Evolutionary conservation across 768 basidiomycete genomes (phyloP).

Genomic region (Crepidotus variabilis): DNA sequence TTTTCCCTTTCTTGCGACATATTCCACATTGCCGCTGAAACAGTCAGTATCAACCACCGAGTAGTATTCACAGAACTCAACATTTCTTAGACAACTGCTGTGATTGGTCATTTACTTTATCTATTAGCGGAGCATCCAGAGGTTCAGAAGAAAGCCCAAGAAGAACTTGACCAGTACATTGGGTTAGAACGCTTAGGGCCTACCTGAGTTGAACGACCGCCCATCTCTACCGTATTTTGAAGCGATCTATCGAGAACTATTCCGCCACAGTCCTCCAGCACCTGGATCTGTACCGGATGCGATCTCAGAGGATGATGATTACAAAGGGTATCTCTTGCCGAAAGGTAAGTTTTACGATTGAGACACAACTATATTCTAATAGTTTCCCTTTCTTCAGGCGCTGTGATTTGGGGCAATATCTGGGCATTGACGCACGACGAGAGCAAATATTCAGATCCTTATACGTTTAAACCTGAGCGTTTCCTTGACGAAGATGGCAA

Average conservation of each 20-base stretch:
- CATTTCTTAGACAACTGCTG: conserved; percentile 9
- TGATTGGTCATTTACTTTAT: conserved; percentile 20
- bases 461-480: conserved; percentile 22
- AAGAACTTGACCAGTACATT: conserved; percentile 25
- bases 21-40: conserved; percentile 15
- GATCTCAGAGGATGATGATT: conserved; percentile 19
- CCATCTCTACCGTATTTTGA: conserved; percentile 18
- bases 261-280: conserved; percentile 14
- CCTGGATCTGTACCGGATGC: conserved; percentile 18
- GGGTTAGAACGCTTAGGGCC: conserved; percentile 20
- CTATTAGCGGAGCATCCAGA: conserved; percentile 27
- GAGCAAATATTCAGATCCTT: conserved; percentile 15
- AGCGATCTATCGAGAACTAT: conserved; percentile 11
- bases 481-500: conserved; percentile 16
- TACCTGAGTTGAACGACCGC: conserved; percentile 22
- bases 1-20: conserved; percentile 10
- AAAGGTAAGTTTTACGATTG: conserved; percentile 7
- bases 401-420: conserved; percentile 9
- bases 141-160: conserved; percentile 23
- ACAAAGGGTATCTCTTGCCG: conserved; percentile 23
- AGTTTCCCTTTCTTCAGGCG: conserved; percentile 7
- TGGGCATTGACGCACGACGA: conserved; percentile 21
- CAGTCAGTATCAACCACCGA: too few relatives aligned
- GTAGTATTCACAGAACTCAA: conserved; percentile 7
- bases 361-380: not conserved